Percentiles rank a stretch among this genome's conserved stretches.
phyloP scores from a whole-genome alignment of 2,329 filamentous ascomycete species.

The Aspergillus phoenicis region DNA sequence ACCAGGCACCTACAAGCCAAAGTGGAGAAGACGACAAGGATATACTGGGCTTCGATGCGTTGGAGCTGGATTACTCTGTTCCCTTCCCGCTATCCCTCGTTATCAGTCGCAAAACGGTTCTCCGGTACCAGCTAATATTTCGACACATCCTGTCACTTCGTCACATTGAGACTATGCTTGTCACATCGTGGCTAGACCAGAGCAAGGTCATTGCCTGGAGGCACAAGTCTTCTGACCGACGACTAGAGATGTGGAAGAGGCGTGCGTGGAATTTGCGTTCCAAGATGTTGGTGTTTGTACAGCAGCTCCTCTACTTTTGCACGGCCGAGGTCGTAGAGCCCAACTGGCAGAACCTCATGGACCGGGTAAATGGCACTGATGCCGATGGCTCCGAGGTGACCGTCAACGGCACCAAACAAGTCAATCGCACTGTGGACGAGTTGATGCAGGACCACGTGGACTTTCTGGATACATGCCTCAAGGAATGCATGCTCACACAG shows the following conservation, averaged over 20 bases:
- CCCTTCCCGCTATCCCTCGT: conserved; percentile 95
- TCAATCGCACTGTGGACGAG: conserved; percentile 87
- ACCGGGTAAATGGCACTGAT: conserved; percentile 67
- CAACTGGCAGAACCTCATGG: conserved; percentile 94
- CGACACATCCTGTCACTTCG: conserved; percentile 88
- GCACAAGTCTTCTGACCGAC: conserved; percentile 71
- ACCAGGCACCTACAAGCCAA: conserved; percentile 68
- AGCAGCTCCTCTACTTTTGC: conserved; percentile 95
- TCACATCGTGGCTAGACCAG: conserved; percentile 87
- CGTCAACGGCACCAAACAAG: conserved; percentile 47
- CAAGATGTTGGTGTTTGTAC: conserved; percentile 94
- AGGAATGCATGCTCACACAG: conserved; percentile 99
- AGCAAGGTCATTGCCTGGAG: conserved; percentile 80
- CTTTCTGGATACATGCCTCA: conserved; percentile 94
- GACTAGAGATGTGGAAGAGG: conserved; percentile 88
- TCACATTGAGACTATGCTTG: conserved; percentile 84
- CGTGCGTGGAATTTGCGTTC: conserved; percentile 88
- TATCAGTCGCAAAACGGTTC: conserved; percentile 94
- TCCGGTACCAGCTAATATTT: conserved; percentile 93
- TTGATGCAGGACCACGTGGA: conserved; percentile 99
- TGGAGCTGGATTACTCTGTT: conserved; percentile 91
- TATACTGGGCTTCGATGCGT: conserved; percentile 84
- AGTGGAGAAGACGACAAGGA: conserved; percentile 74
- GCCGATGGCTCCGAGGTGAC: conserved; percentile 42
- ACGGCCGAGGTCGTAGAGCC: conserved; percentile 97